Base-by-base conservation (phyloP, 768 basidiomycete genomes). In the Boletus tomentosulus region DNA sequence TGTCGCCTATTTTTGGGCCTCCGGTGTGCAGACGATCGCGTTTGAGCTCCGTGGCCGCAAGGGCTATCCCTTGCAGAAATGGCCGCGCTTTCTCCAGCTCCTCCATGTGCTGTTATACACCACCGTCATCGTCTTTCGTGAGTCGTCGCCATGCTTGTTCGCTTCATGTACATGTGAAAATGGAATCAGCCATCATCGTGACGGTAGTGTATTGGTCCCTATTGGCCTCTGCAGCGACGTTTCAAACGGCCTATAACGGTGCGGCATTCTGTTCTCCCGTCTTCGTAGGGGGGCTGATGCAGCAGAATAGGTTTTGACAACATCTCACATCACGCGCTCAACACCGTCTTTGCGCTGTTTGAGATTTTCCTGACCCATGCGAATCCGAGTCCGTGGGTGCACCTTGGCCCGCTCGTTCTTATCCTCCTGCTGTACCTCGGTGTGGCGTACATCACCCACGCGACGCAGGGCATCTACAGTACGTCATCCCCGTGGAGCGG, bases 381-480 rank as follows among this genome's bases (percentile, higher is more conserved):
- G 11, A 76, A 74, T 0, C 78, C 83, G 0, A 65, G 73, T 8
- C 80, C 80, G 0, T 87, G 82, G 83, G 55, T 72, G 15, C 70
- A 77, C 38, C 66, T 87, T 3, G 69, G 74, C 2, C 60, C 76
- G 34, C 69, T 76, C 25, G 43, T 87, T 15, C 15, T 85, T 11
- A 57, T 83, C 19, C 77, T 88, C 10, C 80, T 57, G 0, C 61
- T 68, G 3, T 90, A 89, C 60, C 68, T 89, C 16, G 85, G 78
- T 24, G 69, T 89, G 1, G 37, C 37, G 11, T 90, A 89, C 59
- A 76, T 90, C 50, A 86, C 85, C 0, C 59, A 76, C 46, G 79
- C 70, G 0, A 78, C 79, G 0, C 84, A 86, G 61, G 79, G 80
- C 0, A 78, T 85, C 61, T 89, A 89, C 64, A 66, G 87, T 89